Evolutionary conservation across 2,329 filamentous ascomycete species (phyloP), one percentile per base, ranked within the genome.

Genomic region (Trichoderma asperellum): DNA sequence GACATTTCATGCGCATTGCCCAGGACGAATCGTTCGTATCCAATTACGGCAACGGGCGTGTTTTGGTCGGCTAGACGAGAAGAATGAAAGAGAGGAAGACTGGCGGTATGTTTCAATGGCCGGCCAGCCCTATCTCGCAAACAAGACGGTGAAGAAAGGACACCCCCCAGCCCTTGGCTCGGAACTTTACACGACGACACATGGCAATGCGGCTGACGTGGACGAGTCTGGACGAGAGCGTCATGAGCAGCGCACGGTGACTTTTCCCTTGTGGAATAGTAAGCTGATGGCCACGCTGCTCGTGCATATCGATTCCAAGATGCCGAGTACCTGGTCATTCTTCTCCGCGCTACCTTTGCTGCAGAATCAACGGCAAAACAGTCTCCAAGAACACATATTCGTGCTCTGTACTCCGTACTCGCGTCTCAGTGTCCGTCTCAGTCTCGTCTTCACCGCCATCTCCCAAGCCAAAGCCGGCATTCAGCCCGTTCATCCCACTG

Each of bases 1-100:
- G 53, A 37, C 62, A 34, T 57, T 65, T 65, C 60, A 65, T 65
- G 62, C 62, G 62, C 62, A 65, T 65, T 49, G n/a, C 14, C 8
- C 4, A 12, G 43, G 3, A 11, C n/a, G n/a, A 49, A 11, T 21
- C 43, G 43, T 21, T 49, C n/a, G 10, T 49, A 8, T 49, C 47
- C 47, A 49, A 32, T 57, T 18, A 62, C 32, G 27, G 40, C 8
- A 32, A 53, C 24, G 6, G 40, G 37, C 27, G 58, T 60, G 40
- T 18, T n/a, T 18, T 18, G 18, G 16, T 40, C 49, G 62, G 52
- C 62, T 57, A 43, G 52, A n/a, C 40, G 40, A 8, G 8, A 24
- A 43, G 14, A 21, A 12, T 11, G 21, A 43, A 14, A 18, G 18
- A 27, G 62, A 43, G 56, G 3, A 24, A 24, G 24, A 24, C 24